These are phyloP conservation scores for Penicillium occitanis DNA, from an alignment of 2,329 filamentous ascomycete species.

Conservation along the genomic window DNA sequence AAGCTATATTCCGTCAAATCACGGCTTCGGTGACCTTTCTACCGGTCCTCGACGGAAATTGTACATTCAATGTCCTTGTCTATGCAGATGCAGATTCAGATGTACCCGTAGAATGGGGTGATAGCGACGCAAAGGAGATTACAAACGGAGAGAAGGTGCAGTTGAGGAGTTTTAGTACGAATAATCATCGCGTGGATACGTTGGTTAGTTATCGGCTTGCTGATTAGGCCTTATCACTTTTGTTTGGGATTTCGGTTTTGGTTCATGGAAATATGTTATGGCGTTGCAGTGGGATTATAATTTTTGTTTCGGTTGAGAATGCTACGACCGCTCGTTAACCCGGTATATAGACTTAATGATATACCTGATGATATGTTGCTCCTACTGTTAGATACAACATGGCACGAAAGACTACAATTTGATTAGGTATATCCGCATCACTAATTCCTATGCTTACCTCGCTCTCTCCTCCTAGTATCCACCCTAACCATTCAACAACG, in stretches of 20 bases:
- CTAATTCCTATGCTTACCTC: neutral
- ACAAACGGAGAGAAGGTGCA: constrained; percentile 92
- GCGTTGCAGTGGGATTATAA: neutral
- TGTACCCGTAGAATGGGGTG: constrained; percentile 96
- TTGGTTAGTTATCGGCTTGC: constrained; percentile 80
- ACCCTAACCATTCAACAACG: neutral
- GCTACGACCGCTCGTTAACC: neutral
- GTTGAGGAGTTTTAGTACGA: constrained; percentile 92
- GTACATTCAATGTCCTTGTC: constrained; percentile 97
- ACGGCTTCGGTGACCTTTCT: constrained; percentile 96
- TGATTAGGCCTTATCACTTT: constrained; percentile 30
- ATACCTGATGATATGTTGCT: neutral
- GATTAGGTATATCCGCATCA: neutral
- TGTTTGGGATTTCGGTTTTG: neutral
- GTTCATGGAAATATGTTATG: neutral
- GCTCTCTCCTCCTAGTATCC: neutral
- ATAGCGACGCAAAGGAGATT: constrained; percentile 97
- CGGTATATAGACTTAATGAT: neutral
- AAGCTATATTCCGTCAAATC: constrained; percentile 95
- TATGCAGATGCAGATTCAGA: constrained; percentile 97
- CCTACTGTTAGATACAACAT: neutral
- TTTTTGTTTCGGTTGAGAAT: neutral
- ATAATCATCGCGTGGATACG: constrained; percentile 90
- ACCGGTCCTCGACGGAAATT: constrained; percentile 88
- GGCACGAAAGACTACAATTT: neutral